A percentile compares a stretch with the other conserved stretches of the same genome.
Evolutionary conservation across 306 rosid genomes (phyloP).

Genomic region (Ceratonia siliqua): DNA sequence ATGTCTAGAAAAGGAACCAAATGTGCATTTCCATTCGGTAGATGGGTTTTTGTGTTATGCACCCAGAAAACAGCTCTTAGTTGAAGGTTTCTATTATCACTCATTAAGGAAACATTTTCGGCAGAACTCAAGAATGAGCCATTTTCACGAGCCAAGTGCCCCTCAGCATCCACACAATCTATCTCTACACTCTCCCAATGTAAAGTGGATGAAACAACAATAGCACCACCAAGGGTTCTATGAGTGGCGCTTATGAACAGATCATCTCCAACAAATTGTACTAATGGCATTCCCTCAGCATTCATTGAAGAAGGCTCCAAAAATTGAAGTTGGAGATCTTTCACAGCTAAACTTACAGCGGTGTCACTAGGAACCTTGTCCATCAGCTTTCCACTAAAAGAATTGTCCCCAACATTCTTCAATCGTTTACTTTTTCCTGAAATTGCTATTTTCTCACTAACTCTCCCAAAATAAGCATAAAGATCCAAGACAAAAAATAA

Average conservation of each 20-base stretch:
- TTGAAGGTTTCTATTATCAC: conserved; percentile 65
- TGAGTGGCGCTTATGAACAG: conserved; percentile 72
- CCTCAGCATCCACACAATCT: conserved; percentile 78
- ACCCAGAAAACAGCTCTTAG: conserved; percentile 92
- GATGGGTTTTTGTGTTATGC: conserved; percentile 52
- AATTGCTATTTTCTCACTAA: conserved; percentile 72
- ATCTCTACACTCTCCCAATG: conserved; percentile 77
- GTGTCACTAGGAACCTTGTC: conserved; percentile 94
- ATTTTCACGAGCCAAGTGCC: conserved; percentile 49
- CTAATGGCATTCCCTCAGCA: conserved; percentile 80
- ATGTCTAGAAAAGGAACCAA: conserved; percentile 73
- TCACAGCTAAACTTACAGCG: conserved; percentile 71
- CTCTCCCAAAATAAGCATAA: conserved; percentile 76
- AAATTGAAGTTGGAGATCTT: conserved; percentile 76
- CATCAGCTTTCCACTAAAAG: conserved; percentile 58
- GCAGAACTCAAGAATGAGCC: conserved; percentile 43
- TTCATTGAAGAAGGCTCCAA: conserved; percentile 73
- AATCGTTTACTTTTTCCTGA: conserved; percentile 60
- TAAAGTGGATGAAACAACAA: conserved; percentile 77
- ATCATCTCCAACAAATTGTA: conserved; percentile 76
- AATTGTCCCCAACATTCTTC: conserved; percentile 40
- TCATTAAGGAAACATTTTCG: conserved; percentile 46
- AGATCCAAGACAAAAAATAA: conserved; percentile 88
- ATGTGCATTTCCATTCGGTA: conserved; percentile 41
- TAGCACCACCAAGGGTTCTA: conserved; percentile 92